Percentiles rank a stretch among this genome's conserved stretches.
phyloP scores from a whole-genome alignment of 176 grass and related monocot species.

The Triticum dicoccoides region DNA sequence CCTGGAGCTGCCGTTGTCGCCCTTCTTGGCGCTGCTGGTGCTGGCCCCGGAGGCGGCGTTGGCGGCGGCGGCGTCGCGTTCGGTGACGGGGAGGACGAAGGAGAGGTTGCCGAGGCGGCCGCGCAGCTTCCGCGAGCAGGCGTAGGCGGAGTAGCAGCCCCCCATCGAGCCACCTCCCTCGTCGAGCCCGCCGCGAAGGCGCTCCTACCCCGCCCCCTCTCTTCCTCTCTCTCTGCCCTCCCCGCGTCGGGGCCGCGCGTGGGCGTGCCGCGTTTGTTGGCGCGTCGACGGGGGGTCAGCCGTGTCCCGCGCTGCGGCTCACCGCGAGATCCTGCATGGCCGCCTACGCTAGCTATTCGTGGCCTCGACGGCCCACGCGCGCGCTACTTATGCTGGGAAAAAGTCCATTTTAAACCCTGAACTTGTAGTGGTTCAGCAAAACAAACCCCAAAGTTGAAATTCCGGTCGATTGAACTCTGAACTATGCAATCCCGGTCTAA shows the following conservation, averaged over 20 bases:
- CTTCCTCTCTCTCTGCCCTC: neutral
- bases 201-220: neutral
- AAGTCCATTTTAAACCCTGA: too few relatives aligned
- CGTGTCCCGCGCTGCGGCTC: conserved; percentile 1
- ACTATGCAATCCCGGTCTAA: too few relatives aligned
- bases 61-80: conserved; percentile 2
- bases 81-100: conserved; percentile 46
- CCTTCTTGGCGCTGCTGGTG: neutral
- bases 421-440: too few relatives aligned
- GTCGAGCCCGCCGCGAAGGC: neutral
- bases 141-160: conserved; percentile 54
- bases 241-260: neutral
- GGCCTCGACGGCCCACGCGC: neutral
- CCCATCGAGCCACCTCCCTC: conserved; percentile 24
- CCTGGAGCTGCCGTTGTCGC: neutral
- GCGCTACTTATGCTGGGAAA: neutral
- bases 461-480: too few relatives aligned
- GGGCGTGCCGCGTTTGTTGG: neutral
- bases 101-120: conserved; percentile 32
- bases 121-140: conserved; percentile 41
- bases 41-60: neutral
- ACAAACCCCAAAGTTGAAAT: too few relatives aligned
- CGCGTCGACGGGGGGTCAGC: neutral
- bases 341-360: neutral
- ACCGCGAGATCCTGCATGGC: conserved; percentile 24